Evolutionary conservation across 148 eudicot genomes (phyloP).

Genomic region (Polygonum aviculare): DNA sequence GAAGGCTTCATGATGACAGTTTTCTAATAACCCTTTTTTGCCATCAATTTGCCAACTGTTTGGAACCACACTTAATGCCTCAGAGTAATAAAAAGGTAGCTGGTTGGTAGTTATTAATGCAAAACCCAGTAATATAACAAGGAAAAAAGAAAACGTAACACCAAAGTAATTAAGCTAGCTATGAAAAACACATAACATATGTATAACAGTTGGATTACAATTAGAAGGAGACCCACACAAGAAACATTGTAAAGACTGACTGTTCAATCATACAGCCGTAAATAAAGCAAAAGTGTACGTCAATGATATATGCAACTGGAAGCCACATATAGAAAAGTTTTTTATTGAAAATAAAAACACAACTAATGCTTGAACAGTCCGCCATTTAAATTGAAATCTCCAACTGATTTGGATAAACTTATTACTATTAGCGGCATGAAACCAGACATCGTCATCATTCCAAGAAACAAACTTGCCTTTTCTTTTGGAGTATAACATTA

Average conservation of each 20-base stretch:
- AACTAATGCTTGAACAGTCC: not conserved
- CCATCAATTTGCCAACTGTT: not conserved
- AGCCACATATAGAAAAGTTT: not conserved
- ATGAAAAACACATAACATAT: not conserved
- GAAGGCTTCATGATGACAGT: not conserved
- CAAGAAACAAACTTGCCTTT: not conserved
- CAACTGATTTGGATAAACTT: slow-evolving; percentile 6
- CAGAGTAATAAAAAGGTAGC: not conserved
- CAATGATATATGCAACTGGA: not conserved
- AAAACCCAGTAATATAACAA: not conserved
- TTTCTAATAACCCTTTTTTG: not conserved
- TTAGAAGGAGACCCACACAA: slow-evolving; percentile 15
- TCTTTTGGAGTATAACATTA: not conserved
- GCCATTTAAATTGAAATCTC: not conserved
- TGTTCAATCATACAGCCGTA: slow-evolving; percentile 22
- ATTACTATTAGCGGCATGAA: slow-evolving; percentile 8
- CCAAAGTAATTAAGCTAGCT: not conserved
- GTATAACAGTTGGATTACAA: not conserved
- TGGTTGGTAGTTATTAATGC: not conserved
- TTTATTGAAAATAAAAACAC: too few species aligned
- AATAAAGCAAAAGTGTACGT: not conserved
- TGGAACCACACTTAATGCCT: not conserved
- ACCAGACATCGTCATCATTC: slow-evolving; percentile 6
- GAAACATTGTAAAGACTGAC: slow-evolving; percentile 7
- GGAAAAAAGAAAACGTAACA: not conserved